These are phyloP conservation scores for Talaromyces adpressus DNA, from an alignment of 495 filamentous ascomycete species.

Conservation along the genomic window DNA sequence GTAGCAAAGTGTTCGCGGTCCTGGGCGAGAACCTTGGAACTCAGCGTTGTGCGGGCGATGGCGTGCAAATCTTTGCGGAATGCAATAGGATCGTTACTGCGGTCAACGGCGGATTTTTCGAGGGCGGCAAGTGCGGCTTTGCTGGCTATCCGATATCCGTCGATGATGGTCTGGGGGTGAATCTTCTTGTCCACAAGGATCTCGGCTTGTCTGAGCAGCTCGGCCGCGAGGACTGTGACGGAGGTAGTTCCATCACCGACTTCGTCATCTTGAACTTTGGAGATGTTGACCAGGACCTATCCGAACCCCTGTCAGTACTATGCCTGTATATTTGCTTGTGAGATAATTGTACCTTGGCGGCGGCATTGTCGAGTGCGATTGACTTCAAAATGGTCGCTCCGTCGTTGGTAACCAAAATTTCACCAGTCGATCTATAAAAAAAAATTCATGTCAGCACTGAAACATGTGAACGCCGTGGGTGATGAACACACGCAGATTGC, in stretches of 20 bases:
- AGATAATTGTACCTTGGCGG: slow-evolving; percentile 58
- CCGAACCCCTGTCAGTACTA: not conserved
- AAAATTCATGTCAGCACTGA: slow-evolving; percentile 7
- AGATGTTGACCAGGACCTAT: slow-evolving; percentile 79
- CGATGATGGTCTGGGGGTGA: slow-evolving; percentile 98
- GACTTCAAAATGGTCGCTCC: slow-evolving; percentile 97
- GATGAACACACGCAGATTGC: slow-evolving; percentile 75
- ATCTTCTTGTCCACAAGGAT: slow-evolving; percentile 96
- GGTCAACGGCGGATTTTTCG: slow-evolving; percentile 77
- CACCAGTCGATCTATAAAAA: slow-evolving; percentile 70
- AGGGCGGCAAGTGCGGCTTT: slow-evolving; percentile 78
- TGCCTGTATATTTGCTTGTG: not conserved
- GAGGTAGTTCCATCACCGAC: slow-evolving; percentile 93
- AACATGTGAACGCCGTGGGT: slow-evolving; percentile 9
- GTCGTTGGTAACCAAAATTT: slow-evolving; percentile 98
- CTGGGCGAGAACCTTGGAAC: slow-evolving; percentile 94
- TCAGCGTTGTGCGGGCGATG: slow-evolving; percentile 93
- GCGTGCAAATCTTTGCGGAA: slow-evolving; percentile 86
- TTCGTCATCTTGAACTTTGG: slow-evolving; percentile 98
- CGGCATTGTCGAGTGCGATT: slow-evolving; percentile 98
- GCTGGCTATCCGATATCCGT: slow-evolving; percentile 96
- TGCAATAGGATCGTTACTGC: slow-evolving; percentile 70
- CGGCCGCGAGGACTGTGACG: slow-evolving; percentile 88
- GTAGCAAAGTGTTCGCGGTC: slow-evolving; percentile 88
- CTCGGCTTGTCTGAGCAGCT: slow-evolving; percentile 93